Conservation (phyloP, 1,284 basidiomycete genomes). For the Cryptococcus sp. region DNA sequence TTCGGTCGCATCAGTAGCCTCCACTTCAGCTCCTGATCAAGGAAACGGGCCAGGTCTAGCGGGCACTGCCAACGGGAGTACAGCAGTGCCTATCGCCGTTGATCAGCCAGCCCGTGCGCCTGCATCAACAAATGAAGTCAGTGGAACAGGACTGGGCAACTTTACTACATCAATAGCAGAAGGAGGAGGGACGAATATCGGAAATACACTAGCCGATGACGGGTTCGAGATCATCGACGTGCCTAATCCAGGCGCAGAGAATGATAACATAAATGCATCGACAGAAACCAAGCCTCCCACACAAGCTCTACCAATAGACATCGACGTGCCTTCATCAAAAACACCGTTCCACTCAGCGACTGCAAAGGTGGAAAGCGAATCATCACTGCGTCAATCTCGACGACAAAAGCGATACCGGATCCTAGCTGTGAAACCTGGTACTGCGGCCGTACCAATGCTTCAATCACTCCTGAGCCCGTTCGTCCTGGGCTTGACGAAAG, state of each 20-base stretch:
- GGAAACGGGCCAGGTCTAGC: background rate
- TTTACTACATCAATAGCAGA: no score
- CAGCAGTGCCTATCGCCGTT: background rate
- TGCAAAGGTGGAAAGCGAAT: background rate
- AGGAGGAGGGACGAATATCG: background rate
- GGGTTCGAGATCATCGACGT: slow-evolving; percentile 38
- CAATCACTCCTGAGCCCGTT: slow-evolving; percentile 45
- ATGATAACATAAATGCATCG: background rate
- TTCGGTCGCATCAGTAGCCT: background rate
- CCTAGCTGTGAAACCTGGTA: slow-evolving; percentile 37
- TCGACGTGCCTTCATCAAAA: background rate
- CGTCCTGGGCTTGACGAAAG: slow-evolving; percentile 45
- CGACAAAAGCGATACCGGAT: slow-evolving; percentile 24
- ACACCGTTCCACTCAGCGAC: background rate
- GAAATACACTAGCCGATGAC: slow-evolving; percentile 24
- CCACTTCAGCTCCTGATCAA: background rate
- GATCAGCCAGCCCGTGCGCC: background rate
- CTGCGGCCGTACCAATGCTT: slow-evolving; percentile 35
- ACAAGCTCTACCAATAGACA: background rate
- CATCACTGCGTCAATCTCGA: background rate
- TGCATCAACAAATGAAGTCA: background rate
- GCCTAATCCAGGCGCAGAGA: slow-evolving; percentile 1
- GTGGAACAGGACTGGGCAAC: background rate
- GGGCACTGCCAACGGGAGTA: background rate
- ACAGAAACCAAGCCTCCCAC: background rate